These are phyloP conservation scores for Podila verticillata DNA, from an alignment of 192 early-diverging fungal genomes.

Conservation along the genomic window DNA sequence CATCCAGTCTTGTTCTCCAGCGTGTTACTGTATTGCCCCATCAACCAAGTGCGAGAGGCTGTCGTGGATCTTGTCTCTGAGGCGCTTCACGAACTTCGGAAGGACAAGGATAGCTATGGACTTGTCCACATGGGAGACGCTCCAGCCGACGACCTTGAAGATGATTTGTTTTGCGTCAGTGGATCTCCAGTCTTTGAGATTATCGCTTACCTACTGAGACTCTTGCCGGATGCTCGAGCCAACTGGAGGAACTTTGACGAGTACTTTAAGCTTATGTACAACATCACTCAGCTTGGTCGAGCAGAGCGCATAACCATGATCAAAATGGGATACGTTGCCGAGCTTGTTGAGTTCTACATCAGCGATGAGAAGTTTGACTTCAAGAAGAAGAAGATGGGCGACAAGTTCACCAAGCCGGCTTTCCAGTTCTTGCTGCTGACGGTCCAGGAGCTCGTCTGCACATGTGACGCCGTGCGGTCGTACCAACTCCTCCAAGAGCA, in stretches of 20 bases:
- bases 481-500: conserved; percentile 16
- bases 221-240: conserved; percentile 45
- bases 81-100: conserved; percentile 34
- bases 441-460: conserved; percentile 30
- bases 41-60: conserved; percentile 54
- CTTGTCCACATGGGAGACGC: conserved; percentile 1
- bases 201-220: conserved; percentile 17
- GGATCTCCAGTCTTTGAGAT: conserved; percentile 29
- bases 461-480: conserved; percentile 37
- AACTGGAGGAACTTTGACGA: conserved; percentile 60
- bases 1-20: conserved; percentile 23
- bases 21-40: conserved; percentile 47
- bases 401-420: conserved; percentile 57
- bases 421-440: conserved; percentile 50
- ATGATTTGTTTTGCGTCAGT: conserved; percentile 10
- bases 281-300: conserved; percentile 47
- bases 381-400: conserved; percentile 57
- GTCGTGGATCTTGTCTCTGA: conserved; percentile 51
- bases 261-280: conserved; percentile 54
- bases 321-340: conserved; percentile 39
- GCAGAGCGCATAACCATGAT: conserved; percentile 47
- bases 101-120: conserved; percentile 39
- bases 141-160: conserved; percentile 4
- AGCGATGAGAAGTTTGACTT: conserved; percentile 44
- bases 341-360: conserved; percentile 48